Percentiles rank a stretch among this genome's conserved stretches.
These are phyloP conservation scores for Podila minutissima DNA, from an alignment of 192 early-diverging fungal species.

Conservation along the genomic window DNA sequence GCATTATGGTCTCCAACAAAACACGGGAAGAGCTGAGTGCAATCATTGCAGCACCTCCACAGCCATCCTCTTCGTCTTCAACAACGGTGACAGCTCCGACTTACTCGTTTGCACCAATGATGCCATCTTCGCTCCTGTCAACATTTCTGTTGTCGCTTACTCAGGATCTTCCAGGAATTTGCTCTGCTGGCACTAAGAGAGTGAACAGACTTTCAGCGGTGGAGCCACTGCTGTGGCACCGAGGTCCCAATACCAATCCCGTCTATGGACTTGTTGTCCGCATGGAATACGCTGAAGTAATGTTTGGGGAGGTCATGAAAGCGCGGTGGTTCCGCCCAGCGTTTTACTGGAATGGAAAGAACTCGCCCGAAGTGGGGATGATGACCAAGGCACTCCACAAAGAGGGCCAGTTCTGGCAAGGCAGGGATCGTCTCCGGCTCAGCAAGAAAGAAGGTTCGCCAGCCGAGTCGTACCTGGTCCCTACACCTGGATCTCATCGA, in stretches of 20 bases:
- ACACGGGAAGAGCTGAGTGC: constrained; percentile 19
- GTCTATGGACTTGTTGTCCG: constrained; percentile 67
- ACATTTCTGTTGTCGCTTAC: constrained; percentile 49
- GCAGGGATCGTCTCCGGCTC: constrained; percentile 54
- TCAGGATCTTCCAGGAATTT: constrained; percentile 52
- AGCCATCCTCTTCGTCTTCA: not conserved
- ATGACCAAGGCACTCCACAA: constrained; percentile 28
- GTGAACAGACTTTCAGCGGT: constrained; percentile 22
- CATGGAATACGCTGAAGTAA: constrained; percentile 57
- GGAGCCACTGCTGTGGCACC: constrained; percentile 62
- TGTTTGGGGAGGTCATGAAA: constrained; percentile 53
- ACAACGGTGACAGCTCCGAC: not conserved
- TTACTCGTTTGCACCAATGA: constrained; percentile 59
- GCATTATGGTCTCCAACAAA: constrained; percentile 31
- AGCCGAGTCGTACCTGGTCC: constrained; percentile 62
- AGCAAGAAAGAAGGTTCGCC: constrained; percentile 65
- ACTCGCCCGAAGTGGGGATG: constrained; percentile 31
- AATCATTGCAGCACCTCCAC: constrained; percentile 5
- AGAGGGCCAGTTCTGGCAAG: constrained; percentile 57
- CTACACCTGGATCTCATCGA: constrained; percentile 14
- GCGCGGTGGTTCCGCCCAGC: constrained; percentile 58
- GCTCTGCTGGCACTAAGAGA: constrained; percentile 53
- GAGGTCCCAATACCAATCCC: constrained; percentile 68
- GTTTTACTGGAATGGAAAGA: constrained; percentile 71
- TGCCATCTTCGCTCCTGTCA: constrained; percentile 55